These are phyloP conservation scores for Thelonectria discophora DNA, from an alignment of 2,329 filamentous ascomycete genomes.

Conservation along the genomic window DNA sequence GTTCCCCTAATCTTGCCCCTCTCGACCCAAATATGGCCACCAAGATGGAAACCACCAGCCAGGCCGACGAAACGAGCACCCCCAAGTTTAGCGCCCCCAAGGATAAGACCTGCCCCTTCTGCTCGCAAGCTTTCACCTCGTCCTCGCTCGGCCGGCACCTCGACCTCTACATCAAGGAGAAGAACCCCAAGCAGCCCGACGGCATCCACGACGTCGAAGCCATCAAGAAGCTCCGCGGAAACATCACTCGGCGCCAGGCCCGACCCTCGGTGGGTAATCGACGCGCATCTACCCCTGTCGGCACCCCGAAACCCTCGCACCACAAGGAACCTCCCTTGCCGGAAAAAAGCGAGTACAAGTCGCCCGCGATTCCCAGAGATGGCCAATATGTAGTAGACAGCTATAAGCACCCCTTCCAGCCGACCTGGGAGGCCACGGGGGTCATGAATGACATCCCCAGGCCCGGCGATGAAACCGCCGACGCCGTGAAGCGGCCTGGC, in stretches of 20 bases:
- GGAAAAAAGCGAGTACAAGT: slow-evolving; percentile 50
- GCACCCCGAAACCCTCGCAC: slow-evolving; percentile 56
- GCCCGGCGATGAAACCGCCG: slow-evolving; percentile 47
- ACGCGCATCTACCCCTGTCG: slow-evolving; percentile 64
- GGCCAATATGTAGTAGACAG: slow-evolving; percentile 55
- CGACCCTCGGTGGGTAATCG: slow-evolving; percentile 69
- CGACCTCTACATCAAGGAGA: slow-evolving; percentile 92
- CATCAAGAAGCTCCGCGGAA: slow-evolving; percentile 82
- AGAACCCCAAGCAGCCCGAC: slow-evolving; percentile 88
- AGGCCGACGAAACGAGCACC: slow-evolving; percentile 51
- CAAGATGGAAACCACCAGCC: slow-evolving; percentile 48
- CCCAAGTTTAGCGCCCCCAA: slow-evolving; percentile 66
- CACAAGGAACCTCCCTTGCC: slow-evolving; percentile 52
- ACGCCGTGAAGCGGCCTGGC: slow-evolving; percentile 48
- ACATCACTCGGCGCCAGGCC: slow-evolving; percentile 87
- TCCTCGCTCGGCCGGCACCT: slow-evolving; percentile 93
- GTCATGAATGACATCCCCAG: slow-evolving; percentile 78
- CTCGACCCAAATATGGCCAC: slow-evolving; percentile 22
- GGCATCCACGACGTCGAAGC: slow-evolving; percentile 90
- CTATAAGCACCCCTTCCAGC: slow-evolving; percentile 60
- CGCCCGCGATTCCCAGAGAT: slow-evolving; percentile 53
- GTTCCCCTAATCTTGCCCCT: slow-evolving; percentile 10
- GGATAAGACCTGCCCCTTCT: slow-evolving; percentile 90
- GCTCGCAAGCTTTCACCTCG: slow-evolving; percentile 88
- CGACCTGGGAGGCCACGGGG: slow-evolving; percentile 79